Evolutionary conservation across 495 filamentous ascomycete species (phyloP).

Genomic region (Hypoxylon fragiforme): DNA sequence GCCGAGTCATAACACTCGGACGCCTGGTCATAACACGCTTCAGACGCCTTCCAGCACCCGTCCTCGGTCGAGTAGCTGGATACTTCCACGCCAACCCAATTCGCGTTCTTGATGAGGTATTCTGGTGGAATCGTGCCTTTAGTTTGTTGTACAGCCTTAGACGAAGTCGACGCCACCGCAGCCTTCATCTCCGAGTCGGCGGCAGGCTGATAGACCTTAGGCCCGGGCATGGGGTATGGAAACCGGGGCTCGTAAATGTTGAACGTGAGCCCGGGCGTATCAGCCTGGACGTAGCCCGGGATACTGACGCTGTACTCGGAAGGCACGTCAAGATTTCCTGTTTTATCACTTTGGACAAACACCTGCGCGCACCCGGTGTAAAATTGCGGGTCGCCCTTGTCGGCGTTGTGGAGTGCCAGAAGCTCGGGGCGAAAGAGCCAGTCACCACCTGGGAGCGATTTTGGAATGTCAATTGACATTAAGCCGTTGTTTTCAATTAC

Average conservation of each 20-base stretch:
- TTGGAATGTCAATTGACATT: slow-evolving; percentile 61
- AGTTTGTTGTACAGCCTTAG: slow-evolving; percentile 35
- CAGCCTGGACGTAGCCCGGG: slow-evolving; percentile 61
- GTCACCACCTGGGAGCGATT: slow-evolving; percentile 61
- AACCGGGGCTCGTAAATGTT: slow-evolving; percentile 59
- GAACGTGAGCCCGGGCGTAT: slow-evolving; percentile 59
- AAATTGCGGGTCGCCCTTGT: slow-evolving; percentile 63
- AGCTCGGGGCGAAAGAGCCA: slow-evolving; percentile 72
- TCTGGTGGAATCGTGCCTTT: slow-evolving; percentile 51
- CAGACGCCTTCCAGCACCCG: slow-evolving; percentile 60
- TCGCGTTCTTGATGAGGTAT: slow-evolving; percentile 66
- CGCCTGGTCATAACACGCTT: slow-evolving; percentile 62
- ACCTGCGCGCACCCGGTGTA: slow-evolving; percentile 74
- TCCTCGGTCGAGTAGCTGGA: slow-evolving; percentile 53
- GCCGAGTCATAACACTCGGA: slow-evolving; percentile 59
- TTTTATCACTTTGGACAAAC: slow-evolving; percentile 56
- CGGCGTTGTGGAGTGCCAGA: slow-evolving; percentile 67
- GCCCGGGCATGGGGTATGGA: slow-evolving; percentile 64
- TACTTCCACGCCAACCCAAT: slow-evolving; percentile 70
- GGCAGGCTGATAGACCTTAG: slow-evolving; percentile 49
- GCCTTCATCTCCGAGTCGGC: slow-evolving; percentile 11
- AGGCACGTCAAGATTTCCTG: slow-evolving; percentile 41
- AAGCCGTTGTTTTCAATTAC: slow-evolving; percentile 67
- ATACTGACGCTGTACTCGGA: slow-evolving; percentile 57
- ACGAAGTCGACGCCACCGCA: not conserved